A percentile compares a stretch with the other conserved stretches of the same genome.
Conservation (phyloP, 805 yeast species). For the Osmozyma mogii region DNA sequence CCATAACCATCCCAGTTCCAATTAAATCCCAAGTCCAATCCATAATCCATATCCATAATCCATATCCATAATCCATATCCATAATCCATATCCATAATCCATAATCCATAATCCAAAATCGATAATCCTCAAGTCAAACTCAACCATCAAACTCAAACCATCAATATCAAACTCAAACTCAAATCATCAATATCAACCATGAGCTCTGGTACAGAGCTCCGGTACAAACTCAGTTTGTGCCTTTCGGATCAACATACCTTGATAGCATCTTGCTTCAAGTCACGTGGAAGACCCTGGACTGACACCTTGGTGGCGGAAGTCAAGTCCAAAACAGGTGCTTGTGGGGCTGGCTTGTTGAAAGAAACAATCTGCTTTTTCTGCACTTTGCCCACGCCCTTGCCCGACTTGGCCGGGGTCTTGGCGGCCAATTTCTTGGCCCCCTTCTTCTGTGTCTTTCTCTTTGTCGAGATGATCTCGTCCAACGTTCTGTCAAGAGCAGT, state of each 20-base stretch:
- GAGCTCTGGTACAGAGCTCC: too few relatives aligned
- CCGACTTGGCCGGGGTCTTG: constrained; percentile 26
- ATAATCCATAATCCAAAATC: too few relatives aligned
- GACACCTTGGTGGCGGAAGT: constrained; percentile 72
- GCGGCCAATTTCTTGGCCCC: constrained; percentile 21
- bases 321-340: constrained; percentile 29
- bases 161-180: too few relatives aligned
- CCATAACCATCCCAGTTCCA: too few relatives aligned
- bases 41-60: too few relatives aligned
- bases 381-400: constrained; percentile 25
- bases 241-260: constrained; percentile 85
- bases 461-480: constrained; percentile 83
- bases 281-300: constrained; percentile 77
- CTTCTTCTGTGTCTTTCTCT: constrained; percentile 25
- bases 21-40: too few relatives aligned
- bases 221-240: too few relatives aligned
- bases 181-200: too few relatives aligned
- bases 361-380: constrained; percentile 18
- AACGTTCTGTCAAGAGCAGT: constrained; percentile 83
- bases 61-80: too few relatives aligned
- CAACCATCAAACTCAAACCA: too few relatives aligned
- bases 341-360: constrained; percentile 21
- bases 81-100: too few relatives aligned
- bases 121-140: too few relatives aligned
- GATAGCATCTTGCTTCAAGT: constrained; percentile 75